Evolutionary conservation across 805 yeast genomes (phyloP).

Genomic region (Limtongozyma cylindracea): DNA sequence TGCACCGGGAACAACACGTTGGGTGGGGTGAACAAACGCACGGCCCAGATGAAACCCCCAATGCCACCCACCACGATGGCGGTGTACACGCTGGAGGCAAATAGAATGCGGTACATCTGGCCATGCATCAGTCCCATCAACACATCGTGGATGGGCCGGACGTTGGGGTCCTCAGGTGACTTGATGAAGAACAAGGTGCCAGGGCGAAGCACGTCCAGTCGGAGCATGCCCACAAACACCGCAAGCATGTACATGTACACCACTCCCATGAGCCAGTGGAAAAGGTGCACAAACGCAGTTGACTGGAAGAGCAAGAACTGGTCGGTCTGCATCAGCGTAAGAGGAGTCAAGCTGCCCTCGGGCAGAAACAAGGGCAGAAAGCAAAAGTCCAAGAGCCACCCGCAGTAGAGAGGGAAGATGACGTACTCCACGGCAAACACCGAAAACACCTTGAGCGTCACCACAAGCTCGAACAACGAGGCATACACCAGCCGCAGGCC

Average conservation of each 20-base stretch:
- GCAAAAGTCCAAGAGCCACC: conserved; percentile 48
- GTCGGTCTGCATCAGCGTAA: too few relatives aligned
- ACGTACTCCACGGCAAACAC: conserved; percentile 59
- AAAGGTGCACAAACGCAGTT: too few relatives aligned
- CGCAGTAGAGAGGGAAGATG: conserved; percentile 76
- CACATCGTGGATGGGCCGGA: conserved; percentile 70
- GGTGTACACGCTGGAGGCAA: conserved; percentile 56
- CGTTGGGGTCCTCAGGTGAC: conserved; percentile 85
- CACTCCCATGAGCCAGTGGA: conserved; percentile 49
- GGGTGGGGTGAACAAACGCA: conserved; percentile 5
- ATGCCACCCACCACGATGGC: conserved; percentile 51
- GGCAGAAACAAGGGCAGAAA: conserved; percentile 24
- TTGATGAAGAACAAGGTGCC: conserved; percentile 84
- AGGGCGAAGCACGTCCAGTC: conserved; percentile 47
- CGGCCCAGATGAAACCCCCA: conserved; percentile 33
- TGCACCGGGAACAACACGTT: too few relatives aligned
- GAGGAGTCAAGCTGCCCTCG: too few relatives aligned
- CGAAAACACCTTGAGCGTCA: conserved; percentile 49
- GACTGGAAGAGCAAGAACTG: too few relatives aligned
- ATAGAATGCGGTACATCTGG: conserved; percentile 46
- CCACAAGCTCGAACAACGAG: conserved; percentile 23
- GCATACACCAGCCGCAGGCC: conserved; percentile 19
- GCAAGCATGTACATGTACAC: conserved; percentile 75
- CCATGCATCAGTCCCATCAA: conserved; percentile 46
- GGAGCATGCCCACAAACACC: conserved; percentile 59